A percentile compares a stretch with the other conserved stretches of the same genome.
Conservation (phyloP, 2,329 filamentous ascomycete genomes). For the Plenodomus lindquistii region DNA sequence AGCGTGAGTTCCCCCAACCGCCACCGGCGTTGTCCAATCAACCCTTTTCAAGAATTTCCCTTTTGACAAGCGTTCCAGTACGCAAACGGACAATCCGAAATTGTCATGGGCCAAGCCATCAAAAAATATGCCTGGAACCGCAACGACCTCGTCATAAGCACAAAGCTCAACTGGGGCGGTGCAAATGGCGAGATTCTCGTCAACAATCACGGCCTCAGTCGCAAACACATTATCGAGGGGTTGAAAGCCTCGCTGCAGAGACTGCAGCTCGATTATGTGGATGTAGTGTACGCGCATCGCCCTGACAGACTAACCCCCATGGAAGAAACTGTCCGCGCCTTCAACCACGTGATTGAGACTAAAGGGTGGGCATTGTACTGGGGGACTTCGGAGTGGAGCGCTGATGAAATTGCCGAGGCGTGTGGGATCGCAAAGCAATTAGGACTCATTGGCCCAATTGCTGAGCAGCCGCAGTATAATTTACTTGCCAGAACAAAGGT, state of each 20-base stretch:
- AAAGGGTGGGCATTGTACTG: constrained; percentile 70
- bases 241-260: constrained; percentile 63
- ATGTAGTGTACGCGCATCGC: constrained; percentile 71
- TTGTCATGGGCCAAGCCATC: constrained; percentile 60
- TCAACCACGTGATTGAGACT: constrained; percentile 70
- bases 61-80: constrained; percentile 34
- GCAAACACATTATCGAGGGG: constrained; percentile 73
- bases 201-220: constrained; percentile 69
- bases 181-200: constrained; percentile 57
- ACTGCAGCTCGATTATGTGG: constrained; percentile 64
- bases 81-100: constrained; percentile 57
- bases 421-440: constrained; percentile 63
- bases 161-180: constrained; percentile 48
- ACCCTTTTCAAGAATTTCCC: not conserved
- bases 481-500: constrained; percentile 61
- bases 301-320: constrained; percentile 71
- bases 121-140: constrained; percentile 61
- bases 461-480: constrained; percentile 62
- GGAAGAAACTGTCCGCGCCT: constrained; percentile 71
- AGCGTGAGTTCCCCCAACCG: constrained; percentile 1
- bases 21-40: no score
- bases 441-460: constrained; percentile 59
- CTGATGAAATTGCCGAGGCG: constrained; percentile 63
- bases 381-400: constrained; percentile 64
- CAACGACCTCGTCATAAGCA: constrained; percentile 50